Evolutionary conservation across 495 filamentous ascomycete species (phyloP).

Genomic region (Parathielavia hyrcaniae): DNA sequence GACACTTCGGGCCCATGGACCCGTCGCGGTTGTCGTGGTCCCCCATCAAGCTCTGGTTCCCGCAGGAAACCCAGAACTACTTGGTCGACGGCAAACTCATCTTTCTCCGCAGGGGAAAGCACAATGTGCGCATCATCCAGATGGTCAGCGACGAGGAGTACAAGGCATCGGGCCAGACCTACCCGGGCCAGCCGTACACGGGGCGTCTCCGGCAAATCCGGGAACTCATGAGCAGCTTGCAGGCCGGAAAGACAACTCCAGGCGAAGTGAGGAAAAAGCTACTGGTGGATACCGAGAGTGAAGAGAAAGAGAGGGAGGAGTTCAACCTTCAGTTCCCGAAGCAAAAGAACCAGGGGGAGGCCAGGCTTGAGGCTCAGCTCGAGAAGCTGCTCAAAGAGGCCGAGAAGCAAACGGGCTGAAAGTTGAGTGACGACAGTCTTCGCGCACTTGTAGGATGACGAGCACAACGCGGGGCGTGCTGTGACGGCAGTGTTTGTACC

Average conservation of each 20-base stretch:
- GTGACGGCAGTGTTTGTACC: background rate
- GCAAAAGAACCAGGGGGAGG: slow-evolving; percentile 15
- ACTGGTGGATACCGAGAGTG: slow-evolving; percentile 21
- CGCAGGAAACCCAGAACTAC: slow-evolving; percentile 53
- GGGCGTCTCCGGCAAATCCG: slow-evolving; percentile 34
- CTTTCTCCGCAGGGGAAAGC: slow-evolving; percentile 71
- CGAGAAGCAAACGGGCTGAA: slow-evolving; percentile 1
- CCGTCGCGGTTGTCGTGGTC: slow-evolving; percentile 55
- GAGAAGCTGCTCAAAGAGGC: slow-evolving; percentile 16
- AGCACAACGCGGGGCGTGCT: background rate
- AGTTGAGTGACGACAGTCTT: background rate
- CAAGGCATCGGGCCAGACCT: slow-evolving; percentile 35
- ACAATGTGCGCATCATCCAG: slow-evolving; percentile 67
- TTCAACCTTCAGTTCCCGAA: slow-evolving; percentile 22
- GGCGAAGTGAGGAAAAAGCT: slow-evolving; percentile 16
- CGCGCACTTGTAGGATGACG: background rate
- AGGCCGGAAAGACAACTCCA: slow-evolving; percentile 10
- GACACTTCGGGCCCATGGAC: slow-evolving; percentile 38
- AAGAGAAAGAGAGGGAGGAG: slow-evolving; percentile 40
- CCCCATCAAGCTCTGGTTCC: slow-evolving; percentile 52
- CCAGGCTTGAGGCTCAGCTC: slow-evolving; percentile 19
- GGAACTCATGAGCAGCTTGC: slow-evolving; percentile 23
- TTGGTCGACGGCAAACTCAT: slow-evolving; percentile 58
- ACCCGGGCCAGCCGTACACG: slow-evolving; percentile 40
- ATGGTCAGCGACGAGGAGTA: slow-evolving; percentile 69